Evolutionary conservation across 2,329 filamentous ascomycete genomes (phyloP).

Genomic region (Alternaria ventricosa): DNA sequence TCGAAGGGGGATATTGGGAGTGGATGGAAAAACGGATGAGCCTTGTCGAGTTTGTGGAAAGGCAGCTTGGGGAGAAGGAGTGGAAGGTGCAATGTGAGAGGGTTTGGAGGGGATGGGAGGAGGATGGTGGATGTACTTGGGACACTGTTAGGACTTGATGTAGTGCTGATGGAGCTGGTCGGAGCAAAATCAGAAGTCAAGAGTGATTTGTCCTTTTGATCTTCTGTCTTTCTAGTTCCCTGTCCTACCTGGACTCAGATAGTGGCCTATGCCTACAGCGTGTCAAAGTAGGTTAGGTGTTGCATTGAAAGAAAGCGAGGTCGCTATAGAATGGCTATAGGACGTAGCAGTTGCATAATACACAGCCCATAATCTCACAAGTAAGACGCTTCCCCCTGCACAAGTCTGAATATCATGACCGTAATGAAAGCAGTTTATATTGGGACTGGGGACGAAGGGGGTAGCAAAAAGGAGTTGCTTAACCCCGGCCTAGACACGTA

Average conservation of each 20-base stretch:
- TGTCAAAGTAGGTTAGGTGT: neutral
- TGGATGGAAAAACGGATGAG: constrained; percentile 11
- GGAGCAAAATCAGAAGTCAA: neutral
- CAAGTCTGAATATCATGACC: neutral
- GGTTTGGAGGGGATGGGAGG: constrained; percentile 19
- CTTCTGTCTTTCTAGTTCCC: neutral
- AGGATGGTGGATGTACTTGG: constrained; percentile 12
- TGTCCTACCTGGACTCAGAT: neutral
- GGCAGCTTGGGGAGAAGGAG: neutral
- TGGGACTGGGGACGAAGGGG: neutral
- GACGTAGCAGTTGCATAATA: neutral
- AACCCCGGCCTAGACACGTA: neutral
- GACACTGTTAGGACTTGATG: neutral
- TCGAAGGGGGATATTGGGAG: constrained; percentile 19
- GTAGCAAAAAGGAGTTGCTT: neutral
- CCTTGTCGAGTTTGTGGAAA: constrained; percentile 13
- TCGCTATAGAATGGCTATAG: neutral
- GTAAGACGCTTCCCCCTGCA: neutral
- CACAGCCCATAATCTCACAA: neutral
- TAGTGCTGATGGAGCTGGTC: neutral
- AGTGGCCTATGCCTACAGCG: too few species aligned
- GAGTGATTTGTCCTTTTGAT: neutral
- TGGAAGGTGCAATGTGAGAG: neutral
- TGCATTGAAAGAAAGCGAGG: neutral
- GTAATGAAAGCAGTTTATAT: neutral